A percentile compares a stretch with the other conserved stretches of the same genome.
These are phyloP conservation scores for Tricholoma matsutake DNA, from an alignment of 768 basidiomycete species.

Conservation along the genomic window DNA sequence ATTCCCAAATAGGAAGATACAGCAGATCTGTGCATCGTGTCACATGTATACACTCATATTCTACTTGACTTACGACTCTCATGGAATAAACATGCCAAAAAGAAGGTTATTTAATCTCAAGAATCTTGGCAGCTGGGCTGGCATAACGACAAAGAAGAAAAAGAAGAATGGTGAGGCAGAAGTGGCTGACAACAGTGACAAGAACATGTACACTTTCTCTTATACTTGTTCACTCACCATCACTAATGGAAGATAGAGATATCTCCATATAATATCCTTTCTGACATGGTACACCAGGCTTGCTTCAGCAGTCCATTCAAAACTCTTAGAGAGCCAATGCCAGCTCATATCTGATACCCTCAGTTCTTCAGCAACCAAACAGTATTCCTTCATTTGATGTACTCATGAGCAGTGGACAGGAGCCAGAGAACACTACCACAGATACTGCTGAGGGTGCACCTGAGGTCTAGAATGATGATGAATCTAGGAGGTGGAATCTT, in stretches of 20 bases:
- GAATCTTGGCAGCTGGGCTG: slow-evolving; percentile 11
- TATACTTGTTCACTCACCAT: not conserved
- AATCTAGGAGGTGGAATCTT: not conserved
- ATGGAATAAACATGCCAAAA: not conserved
- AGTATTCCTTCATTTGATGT: not conserved
- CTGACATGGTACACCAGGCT: not conserved
- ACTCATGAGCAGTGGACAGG: not conserved
- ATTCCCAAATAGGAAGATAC: not conserved
- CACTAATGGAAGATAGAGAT: not conserved
- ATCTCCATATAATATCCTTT: not conserved
- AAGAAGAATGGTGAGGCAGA: not conserved
- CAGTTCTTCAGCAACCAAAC: not conserved
- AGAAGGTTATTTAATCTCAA: slow-evolving; percentile 4
- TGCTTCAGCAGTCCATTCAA: not conserved
- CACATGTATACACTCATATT: not conserved
- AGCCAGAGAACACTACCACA: not conserved
- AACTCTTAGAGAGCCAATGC: not conserved
- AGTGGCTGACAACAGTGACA: not conserved
- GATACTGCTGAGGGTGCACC: not conserved
- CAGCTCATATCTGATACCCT: not conserved
- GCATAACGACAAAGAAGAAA: slow-evolving; percentile 2
- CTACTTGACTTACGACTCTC: not conserved
- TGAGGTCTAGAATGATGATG: not conserved
- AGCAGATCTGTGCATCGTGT: not conserved
- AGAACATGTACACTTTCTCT: not conserved